These are phyloP conservation scores for Stachybotrys echinatus DNA, from an alignment of 2,329 filamentous ascomycete genomes.

Conservation along the genomic window DNA sequence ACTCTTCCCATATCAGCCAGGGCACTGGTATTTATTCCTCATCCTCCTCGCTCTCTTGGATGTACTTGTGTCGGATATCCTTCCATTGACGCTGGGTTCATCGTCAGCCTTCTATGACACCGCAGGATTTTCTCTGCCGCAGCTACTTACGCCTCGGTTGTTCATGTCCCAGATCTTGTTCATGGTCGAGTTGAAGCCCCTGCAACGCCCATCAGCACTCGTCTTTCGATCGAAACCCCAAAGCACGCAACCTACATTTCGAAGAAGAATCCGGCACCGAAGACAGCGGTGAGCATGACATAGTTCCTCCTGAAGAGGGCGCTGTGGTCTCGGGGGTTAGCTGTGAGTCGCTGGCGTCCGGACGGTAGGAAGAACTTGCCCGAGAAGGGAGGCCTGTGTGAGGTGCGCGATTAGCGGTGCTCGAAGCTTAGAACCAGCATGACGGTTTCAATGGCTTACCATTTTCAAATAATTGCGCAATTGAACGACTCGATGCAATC, in stretches of 20 bases:
- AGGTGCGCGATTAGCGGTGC: slow-evolving; percentile 28
- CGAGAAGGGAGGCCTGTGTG: slow-evolving; percentile 34
- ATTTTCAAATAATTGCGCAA: slow-evolving; percentile 27
- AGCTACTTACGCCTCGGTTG: slow-evolving; percentile 79
- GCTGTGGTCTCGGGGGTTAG: slow-evolving; percentile 44
- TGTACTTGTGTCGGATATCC: slow-evolving; percentile 90
- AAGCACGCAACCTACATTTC: slow-evolving; percentile 68
- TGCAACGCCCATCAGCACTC: slow-evolving; percentile 38
- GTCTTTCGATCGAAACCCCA: slow-evolving; percentile 10
- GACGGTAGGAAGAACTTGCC: slow-evolving; percentile 25
- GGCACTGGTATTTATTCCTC: slow-evolving; percentile 13
- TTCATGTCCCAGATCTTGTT: slow-evolving; percentile 85
- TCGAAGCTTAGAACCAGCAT: neutral
- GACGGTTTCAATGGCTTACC: slow-evolving; percentile 20
- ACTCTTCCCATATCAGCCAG: slow-evolving; percentile 7
- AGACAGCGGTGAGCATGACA: slow-evolving; percentile 82
- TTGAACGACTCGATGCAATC: slow-evolving; percentile 20
- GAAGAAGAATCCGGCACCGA: slow-evolving; percentile 81
- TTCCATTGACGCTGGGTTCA: slow-evolving; percentile 89
- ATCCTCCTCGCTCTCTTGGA: slow-evolving; percentile 54
- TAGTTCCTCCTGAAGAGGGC: slow-evolving; percentile 80
- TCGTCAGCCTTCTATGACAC: slow-evolving; percentile 18
- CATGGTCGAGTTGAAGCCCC: slow-evolving; percentile 75
- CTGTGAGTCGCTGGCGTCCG: slow-evolving; percentile 11
- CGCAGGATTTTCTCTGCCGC: neutral